Evolutionary conservation across 73 alveolate species (phyloP).

Genomic region (Paramecium octaurelia): DNA sequence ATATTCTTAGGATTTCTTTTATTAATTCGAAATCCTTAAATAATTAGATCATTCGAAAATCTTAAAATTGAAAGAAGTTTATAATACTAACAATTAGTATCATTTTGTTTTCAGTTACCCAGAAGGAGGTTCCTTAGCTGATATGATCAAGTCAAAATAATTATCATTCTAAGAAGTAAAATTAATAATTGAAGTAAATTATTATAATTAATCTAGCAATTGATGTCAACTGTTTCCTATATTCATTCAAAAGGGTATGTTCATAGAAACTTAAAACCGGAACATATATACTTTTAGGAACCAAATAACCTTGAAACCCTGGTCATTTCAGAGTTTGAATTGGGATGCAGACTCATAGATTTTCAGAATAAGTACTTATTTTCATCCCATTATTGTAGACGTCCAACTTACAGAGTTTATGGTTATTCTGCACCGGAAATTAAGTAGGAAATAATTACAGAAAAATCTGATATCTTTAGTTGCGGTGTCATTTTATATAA

Average conservation of each 20-base stretch:
- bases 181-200: background rate
- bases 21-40: background rate
- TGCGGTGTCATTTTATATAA: constrained; percentile 28
- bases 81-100: background rate
- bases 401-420: constrained; percentile 64
- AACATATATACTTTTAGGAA: background rate
- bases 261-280: background rate
- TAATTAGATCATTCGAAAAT: background rate
- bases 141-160: background rate
- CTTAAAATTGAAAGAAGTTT: background rate
- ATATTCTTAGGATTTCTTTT: background rate
- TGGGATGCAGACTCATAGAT: background rate
- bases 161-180: background rate
- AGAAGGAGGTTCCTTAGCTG: background rate
- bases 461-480: constrained; percentile 48
- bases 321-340: background rate
- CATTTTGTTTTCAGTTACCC: background rate
- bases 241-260: background rate
- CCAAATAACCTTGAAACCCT: background rate
- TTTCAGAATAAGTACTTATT: background rate
- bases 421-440: constrained; percentile 75
- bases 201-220: background rate
- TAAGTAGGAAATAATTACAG: background rate
- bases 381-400: background rate
- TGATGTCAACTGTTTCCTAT: background rate